phyloP scores from a whole-genome alignment of 164 flowering plant species.

The Annona cherimola region DNA sequence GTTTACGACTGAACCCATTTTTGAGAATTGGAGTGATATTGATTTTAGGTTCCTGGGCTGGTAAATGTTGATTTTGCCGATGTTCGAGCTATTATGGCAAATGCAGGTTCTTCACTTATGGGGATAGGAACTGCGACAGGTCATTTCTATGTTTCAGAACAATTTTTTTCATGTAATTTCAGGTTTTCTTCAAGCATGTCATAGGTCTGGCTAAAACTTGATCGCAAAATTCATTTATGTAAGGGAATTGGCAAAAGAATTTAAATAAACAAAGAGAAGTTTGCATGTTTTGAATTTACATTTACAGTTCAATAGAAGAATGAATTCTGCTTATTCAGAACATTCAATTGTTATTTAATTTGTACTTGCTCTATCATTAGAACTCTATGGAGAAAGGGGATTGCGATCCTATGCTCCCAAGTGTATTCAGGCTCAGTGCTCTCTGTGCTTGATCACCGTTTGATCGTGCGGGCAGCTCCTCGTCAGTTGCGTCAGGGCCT shows the following conservation, averaged over 20 bases:
- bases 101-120: constrained; percentile 77
- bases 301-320: neutral
- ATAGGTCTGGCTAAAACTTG: neutral
- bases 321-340: neutral
- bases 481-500: too few species aligned
- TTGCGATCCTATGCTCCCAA: too few species aligned
- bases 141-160: constrained; percentile 16
- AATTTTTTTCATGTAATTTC: neutral
- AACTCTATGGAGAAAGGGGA: too few species aligned
- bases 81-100: constrained; percentile 80
- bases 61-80: constrained; percentile 85
- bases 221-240: neutral
- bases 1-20: too few species aligned
- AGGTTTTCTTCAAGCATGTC: neutral
- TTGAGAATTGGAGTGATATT: neutral
- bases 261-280: neutral
- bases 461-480: too few species aligned
- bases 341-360: neutral
- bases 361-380: too few species aligned
- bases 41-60: constrained; percentile 59
- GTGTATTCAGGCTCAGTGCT: too few species aligned
- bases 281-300: neutral
- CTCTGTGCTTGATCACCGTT: too few species aligned
- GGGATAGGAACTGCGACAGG: constrained; percentile 85
- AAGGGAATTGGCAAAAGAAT: neutral